Conservation (phyloP, 2,329 filamentous ascomycete genomes). For the Lasiodiplodia theobromae region DNA sequence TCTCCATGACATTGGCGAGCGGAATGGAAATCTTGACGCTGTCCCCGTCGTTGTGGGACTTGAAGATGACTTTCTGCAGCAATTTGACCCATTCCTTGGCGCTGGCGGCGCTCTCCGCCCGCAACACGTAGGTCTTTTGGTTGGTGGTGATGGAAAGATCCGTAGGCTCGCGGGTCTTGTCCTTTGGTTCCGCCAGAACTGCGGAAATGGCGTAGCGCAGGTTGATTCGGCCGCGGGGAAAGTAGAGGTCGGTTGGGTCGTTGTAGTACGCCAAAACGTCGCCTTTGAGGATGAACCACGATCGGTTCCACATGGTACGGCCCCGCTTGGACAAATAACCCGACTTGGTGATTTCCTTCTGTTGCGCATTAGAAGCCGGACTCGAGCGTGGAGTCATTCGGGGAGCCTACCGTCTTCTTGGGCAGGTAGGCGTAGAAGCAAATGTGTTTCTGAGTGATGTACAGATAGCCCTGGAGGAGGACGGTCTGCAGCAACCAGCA, state of each 20-base stretch:
- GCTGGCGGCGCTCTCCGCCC: constrained; percentile 83
- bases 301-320: constrained; percentile 86
- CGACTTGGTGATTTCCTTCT: constrained; percentile 72
- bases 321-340: constrained; percentile 90
- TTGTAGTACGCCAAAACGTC: constrained; percentile 91
- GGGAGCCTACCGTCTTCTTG: constrained; percentile 77
- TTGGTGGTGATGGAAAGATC: constrained; percentile 84
- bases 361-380: constrained; percentile 33
- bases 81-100: constrained; percentile 97
- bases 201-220: constrained; percentile 90
- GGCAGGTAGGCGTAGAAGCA: constrained; percentile 98
- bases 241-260: constrained; percentile 85
- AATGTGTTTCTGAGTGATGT: constrained; percentile 90
- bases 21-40: constrained; percentile 96
- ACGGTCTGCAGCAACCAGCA: constrained; percentile 94
- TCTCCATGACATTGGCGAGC: constrained; percentile 86
- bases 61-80: constrained; percentile 92
- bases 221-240: constrained; percentile 90
- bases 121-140: constrained; percentile 84
- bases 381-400: too few relatives aligned
- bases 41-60: constrained; percentile 94
- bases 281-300: constrained; percentile 92
- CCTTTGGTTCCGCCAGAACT: constrained; percentile 72
- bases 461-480: constrained; percentile 91
- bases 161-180: constrained; percentile 72